Evolutionary conservation across 768 basidiomycete species (phyloP).

Genomic region (Mycena rebaudengoi): DNA sequence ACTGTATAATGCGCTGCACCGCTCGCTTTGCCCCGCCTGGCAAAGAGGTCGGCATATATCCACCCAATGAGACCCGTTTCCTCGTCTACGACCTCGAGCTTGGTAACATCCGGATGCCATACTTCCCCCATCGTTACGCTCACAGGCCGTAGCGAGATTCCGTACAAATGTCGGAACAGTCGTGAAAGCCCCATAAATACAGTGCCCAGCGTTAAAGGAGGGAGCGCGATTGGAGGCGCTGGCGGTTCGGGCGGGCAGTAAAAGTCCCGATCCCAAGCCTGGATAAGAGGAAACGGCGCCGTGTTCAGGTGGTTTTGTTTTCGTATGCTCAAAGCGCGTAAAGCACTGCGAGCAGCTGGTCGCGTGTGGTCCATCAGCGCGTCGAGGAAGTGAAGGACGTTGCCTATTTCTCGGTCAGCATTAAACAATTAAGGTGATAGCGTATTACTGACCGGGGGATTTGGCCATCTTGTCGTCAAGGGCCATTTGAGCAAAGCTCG

Average conservation of each 20-base stretch:
- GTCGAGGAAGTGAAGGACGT: slow-evolving; percentile 87
- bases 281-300: slow-evolving; percentile 67
- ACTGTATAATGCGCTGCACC: slow-evolving; percentile 99
- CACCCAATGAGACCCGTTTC: slow-evolving; percentile 87
- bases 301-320: slow-evolving; percentile 81
- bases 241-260: slow-evolving; percentile 86
- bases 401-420: slow-evolving; percentile 67
- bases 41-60: slow-evolving; percentile 94
- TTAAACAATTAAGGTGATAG: no score
- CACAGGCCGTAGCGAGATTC: slow-evolving; percentile 80
- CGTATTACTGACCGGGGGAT: slow-evolving; percentile 71
- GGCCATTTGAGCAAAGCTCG: slow-evolving; percentile 88
- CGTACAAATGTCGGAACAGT: slow-evolving; percentile 88
- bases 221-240: slow-evolving; percentile 76
- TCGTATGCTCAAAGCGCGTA: slow-evolving; percentile 68
- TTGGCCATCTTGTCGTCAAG: slow-evolving; percentile 98
- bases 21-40: slow-evolving; percentile 82
- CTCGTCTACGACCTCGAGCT: slow-evolving; percentile 94
- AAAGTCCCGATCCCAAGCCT: slow-evolving; percentile 98
- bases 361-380: slow-evolving; percentile 83
- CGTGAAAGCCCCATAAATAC: slow-evolving; percentile 92
- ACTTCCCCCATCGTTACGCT: slow-evolving; percentile 79
- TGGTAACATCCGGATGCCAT: slow-evolving; percentile 90
- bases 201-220: slow-evolving; percentile 86
- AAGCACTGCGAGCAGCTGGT: slow-evolving; percentile 78